Base-by-base conservation (phyloP, 192 early-diverging fungal genomes). In the Neocallimastix lanati region DNA sequence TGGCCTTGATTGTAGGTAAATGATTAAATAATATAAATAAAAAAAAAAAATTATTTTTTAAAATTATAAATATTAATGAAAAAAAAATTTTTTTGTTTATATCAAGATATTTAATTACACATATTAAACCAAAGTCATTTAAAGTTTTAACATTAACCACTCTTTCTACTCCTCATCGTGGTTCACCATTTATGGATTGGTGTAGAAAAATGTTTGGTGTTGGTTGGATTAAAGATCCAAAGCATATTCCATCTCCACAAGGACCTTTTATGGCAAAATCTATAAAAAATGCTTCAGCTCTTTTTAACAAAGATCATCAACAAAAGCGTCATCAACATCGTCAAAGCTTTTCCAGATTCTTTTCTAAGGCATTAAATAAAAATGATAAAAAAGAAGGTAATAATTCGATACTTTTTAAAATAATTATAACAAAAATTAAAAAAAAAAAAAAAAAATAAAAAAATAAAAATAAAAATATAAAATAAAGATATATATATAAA, bases 171-270 rank as follows among this genome's bases (percentile, higher is more conserved):
- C 96, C 96, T 38, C 96, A 98, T 83, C 92, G 94, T 50, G 96
- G 96, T 28, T 91, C 89, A 58, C 89, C 93, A 15, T 92, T 98
- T 83, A 98, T 96, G 95, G 95, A 96, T 86, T 96, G 93, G 92
- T 94, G 92, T 78, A 89, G 92, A 21, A 94, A 96, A 82, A 88
- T 92, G 76, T 84, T 96, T 78, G 93, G 94, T 16, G 88, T 98
- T 0, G 95, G 94, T 4, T 85, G 91, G 78, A 78, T 83, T 16
- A 78, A 81, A 6, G 82, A 85, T 78, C 29, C 78, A 13, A 30
- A 29, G 18, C 80, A 78, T 33, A 35, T 80, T 28, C 79, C 28
- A 77, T 21, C 28, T 9, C 25, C 6, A 9, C 50, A 67, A 67
- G 16, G 5, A 0, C n/a, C 50, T n/a, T 67, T 67, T 67, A 67